Conservation (phyloP, 768 basidiomycete species). For the Amanita molliuscula region DNA sequence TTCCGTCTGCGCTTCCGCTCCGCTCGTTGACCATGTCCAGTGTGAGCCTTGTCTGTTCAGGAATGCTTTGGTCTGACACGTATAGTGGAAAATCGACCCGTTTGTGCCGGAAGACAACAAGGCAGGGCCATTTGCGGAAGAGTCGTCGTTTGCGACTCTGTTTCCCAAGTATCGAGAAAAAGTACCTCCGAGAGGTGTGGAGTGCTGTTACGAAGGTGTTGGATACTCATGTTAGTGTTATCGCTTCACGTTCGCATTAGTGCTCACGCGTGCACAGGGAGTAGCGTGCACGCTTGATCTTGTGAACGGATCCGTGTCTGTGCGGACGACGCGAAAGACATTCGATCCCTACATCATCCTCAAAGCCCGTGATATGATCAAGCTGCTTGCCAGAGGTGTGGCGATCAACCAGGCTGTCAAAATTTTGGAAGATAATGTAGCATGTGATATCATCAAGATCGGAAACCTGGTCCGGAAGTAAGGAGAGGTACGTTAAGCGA, state of each 20-base stretch:
- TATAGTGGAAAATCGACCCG: slow-evolving; percentile 81
- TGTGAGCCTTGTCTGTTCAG: slow-evolving; percentile 23
- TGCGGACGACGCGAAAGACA: slow-evolving; percentile 93
- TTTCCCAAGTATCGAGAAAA: slow-evolving; percentile 98
- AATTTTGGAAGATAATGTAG: slow-evolving; percentile 79
- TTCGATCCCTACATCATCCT: slow-evolving; percentile 94
- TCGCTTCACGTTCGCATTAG: background rate
- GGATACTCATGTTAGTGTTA: slow-evolving; percentile 56
- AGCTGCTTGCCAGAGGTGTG: slow-evolving; percentile 89
- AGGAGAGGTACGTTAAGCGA: slow-evolving; percentile 93
- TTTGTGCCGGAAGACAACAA: slow-evolving; percentile 72
- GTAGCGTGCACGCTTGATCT: slow-evolving; percentile 88
- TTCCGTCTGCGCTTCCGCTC: slow-evolving; percentile 3
- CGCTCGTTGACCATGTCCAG: slow-evolving; percentile 18
- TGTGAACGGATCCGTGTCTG: slow-evolving; percentile 95
- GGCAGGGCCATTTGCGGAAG: slow-evolving; percentile 80
- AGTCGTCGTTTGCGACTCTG: slow-evolving; percentile 95
- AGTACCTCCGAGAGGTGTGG: slow-evolving; percentile 93
- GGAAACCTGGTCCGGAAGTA: slow-evolving; percentile 89
- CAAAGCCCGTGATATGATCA: slow-evolving; percentile 93
- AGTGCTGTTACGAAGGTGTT: slow-evolving; percentile 78
- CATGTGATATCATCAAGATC: slow-evolving; percentile 98
- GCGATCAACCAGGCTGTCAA: slow-evolving; percentile 78
- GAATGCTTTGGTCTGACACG: background rate
- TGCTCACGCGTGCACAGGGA: slow-evolving; percentile 39